These are phyloP conservation scores for Cardiospermum halicacabum DNA, from an alignment of 345 rosid genomes.

Conservation along the genomic window DNA sequence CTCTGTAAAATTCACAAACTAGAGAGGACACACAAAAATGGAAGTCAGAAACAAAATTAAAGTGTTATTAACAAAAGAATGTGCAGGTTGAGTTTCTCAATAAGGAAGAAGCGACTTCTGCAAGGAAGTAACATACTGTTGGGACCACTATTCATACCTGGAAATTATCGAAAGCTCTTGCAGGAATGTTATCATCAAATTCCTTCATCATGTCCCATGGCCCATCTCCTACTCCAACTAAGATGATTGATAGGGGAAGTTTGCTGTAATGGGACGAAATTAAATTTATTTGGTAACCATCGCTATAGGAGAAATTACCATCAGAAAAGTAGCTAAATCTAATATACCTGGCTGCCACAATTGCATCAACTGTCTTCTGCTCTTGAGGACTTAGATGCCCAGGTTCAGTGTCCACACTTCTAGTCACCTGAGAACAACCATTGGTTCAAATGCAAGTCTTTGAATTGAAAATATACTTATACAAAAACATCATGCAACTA, in stretches of 20 bases:
- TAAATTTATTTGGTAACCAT: neutral
- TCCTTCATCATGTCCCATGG: conserved; percentile 99
- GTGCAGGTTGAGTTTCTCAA: neutral
- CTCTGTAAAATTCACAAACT: conserved; percentile 95
- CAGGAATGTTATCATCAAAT: conserved; percentile 93
- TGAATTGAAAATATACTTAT: neutral
- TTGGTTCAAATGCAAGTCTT: neutral
- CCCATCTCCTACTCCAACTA: conserved; percentile 98
- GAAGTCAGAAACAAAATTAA: neutral
- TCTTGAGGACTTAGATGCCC: conserved; percentile 91
- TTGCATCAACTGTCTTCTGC: conserved; percentile 85
- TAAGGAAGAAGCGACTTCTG: neutral
- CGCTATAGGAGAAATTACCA: conserved; percentile 4
- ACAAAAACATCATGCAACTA: neutral
- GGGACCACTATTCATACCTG: conserved; percentile 44
- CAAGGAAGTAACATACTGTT: neutral
- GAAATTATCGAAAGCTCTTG: conserved; percentile 93
- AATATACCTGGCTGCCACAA: conserved; percentile 81
- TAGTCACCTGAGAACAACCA: conserved; percentile 66
- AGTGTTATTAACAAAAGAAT: neutral
- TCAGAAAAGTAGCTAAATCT: conserved; percentile 8
- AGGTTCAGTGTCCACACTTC: conserved; percentile 69
- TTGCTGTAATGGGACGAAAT: conserved; percentile 39
- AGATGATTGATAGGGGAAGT: conserved; percentile 78
- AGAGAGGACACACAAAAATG: conserved; percentile 15